Evolutionary conservation across 768 basidiomycete genomes (phyloP).

Genomic region (Trametes elegans): DNA sequence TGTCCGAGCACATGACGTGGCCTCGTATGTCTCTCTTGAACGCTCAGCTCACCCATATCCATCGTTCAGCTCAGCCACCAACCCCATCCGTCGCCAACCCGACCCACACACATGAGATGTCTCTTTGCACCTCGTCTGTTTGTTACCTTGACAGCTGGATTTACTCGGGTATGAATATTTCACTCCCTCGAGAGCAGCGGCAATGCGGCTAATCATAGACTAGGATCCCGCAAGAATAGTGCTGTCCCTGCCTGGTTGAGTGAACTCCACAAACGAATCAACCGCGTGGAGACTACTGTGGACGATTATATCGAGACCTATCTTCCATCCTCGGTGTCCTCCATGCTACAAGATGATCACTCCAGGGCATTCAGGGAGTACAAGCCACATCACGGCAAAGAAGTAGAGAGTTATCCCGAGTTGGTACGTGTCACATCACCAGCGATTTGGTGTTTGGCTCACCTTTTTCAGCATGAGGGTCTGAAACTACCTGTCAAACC

Average conservation of each 20-base stretch:
- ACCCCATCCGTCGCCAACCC: no score
- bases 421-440: not conserved
- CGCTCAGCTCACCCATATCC: no score
- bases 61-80: no score
- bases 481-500: not conserved
- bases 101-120: slow-evolving; percentile 1
- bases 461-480: not conserved
- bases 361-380: not conserved
- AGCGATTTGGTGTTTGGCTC: not conserved
- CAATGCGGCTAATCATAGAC: not conserved
- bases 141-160: not conserved
- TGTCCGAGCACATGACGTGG: no score
- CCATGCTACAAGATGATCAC: not conserved
- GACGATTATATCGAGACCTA: not conserved
- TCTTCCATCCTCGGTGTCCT: slow-evolving; percentile 1
- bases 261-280: not conserved
- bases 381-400: not conserved
- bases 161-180: slow-evolving; percentile 2
- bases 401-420: not conserved
- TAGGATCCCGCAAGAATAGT: not conserved
- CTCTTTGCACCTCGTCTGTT: not conserved
- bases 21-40: no score
- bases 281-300: not conserved
- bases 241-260: not conserved
- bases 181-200: not conserved